Conservation (phyloP, 805 yeast species). For the Saccharomyces paradoxus region DNA sequence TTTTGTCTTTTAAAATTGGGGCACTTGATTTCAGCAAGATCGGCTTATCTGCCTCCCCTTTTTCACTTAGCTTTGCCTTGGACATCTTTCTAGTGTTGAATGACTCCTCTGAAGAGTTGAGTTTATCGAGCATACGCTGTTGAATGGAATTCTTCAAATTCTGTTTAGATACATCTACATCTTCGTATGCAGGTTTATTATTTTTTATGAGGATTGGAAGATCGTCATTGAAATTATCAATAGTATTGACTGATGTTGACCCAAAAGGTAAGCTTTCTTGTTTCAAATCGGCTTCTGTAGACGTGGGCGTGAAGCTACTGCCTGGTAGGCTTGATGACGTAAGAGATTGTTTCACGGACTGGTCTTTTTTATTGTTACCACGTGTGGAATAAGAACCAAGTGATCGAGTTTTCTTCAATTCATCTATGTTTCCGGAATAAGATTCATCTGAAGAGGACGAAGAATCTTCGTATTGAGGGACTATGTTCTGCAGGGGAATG, state of each 20-base stretch:
- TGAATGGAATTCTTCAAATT: conserved; percentile 37
- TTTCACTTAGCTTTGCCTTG: neutral
- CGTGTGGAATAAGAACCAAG: neutral
- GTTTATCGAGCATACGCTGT: conserved; percentile 43
- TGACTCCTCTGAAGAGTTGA: conserved; percentile 26
- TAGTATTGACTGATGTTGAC: neutral
- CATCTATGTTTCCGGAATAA: neutral
- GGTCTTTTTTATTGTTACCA: neutral
- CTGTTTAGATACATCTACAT: neutral
- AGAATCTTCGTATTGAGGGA: neutral
- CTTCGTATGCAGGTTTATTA: neutral
- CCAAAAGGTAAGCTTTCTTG: neutral
- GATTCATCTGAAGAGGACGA: neutral
- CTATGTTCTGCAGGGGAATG: neutral
- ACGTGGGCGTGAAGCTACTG: neutral
- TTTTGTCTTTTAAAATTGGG: neutral
- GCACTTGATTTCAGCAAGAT: neutral
- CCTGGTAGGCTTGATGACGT: conserved; percentile 1
- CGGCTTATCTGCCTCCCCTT: conserved; percentile 5
- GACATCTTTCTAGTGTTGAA: conserved; percentile 29
- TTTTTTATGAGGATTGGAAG: neutral
- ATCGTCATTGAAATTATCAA: neutral
- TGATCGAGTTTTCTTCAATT: neutral
- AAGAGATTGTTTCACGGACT: neutral
- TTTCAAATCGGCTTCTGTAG: neutral